Percentiles rank a stretch among this genome's conserved stretches.
These are phyloP conservation scores for Crassisporium funariophilum DNA, from an alignment of 768 basidiomycete genomes.

Conservation along the genomic window DNA sequence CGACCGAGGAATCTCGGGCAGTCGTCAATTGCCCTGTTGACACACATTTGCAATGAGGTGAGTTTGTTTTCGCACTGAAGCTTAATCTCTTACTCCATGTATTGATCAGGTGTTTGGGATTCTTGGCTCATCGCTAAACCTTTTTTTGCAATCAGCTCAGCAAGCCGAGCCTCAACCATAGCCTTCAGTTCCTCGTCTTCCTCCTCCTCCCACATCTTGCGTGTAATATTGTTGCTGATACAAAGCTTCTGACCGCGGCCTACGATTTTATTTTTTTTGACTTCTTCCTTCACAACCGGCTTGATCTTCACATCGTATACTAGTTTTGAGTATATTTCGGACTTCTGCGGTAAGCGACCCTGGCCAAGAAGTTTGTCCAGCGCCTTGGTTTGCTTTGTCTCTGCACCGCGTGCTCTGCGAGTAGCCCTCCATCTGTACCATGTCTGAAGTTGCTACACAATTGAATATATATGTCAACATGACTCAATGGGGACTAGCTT, in stretches of 20 bases:
- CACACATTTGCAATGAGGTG: background rate
- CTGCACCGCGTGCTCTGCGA: background rate
- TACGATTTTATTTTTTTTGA: background rate
- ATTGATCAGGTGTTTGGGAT: constrained; percentile 5
- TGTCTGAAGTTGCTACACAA: constrained; percentile 3
- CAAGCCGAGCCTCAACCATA: background rate
- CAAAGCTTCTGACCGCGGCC: background rate
- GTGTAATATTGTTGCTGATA: background rate
- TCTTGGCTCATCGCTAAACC: background rate
- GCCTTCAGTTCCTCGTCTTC: constrained; percentile 1
- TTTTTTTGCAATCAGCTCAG: background rate
- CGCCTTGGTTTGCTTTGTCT: background rate
- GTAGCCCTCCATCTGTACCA: constrained; percentile 10
- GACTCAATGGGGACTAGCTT: too few species aligned
- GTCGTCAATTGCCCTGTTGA: constrained; percentile 1
- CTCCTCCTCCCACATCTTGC: background rate
- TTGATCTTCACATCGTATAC: constrained; percentile 1
- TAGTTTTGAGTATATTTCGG: constrained; percentile 4
- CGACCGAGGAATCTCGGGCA: background rate
- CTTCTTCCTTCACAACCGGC: background rate
- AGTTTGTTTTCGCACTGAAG: background rate
- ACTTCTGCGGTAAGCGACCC: background rate
- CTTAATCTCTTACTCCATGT: constrained; percentile 1
- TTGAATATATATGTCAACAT: background rate
- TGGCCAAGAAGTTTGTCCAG: background rate